Percentiles rank a stretch among this genome's conserved stretches.
Evolutionary conservation across 2,329 filamentous ascomycete species (phyloP).

Genomic region (Hysterium pulicare): DNA sequence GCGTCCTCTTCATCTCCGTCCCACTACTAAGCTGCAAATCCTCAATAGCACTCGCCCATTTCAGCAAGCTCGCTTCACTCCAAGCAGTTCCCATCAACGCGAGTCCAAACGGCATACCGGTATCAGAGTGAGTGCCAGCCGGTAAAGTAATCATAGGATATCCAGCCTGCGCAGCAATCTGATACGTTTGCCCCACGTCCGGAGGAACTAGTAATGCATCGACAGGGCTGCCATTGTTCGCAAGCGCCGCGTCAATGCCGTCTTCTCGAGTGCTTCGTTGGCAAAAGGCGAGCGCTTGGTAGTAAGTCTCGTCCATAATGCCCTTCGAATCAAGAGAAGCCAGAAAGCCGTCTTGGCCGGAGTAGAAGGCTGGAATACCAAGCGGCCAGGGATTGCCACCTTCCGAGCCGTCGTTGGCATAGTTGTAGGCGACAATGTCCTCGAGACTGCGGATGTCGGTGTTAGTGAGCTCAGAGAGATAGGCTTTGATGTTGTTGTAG

Average conservation of each 20-base stretch:
- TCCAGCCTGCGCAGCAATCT: constrained; percentile 71
- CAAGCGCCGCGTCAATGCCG: constrained; percentile 67
- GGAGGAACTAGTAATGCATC: constrained; percentile 66
- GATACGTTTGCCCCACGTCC: constrained; percentile 64
- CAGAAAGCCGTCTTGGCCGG: constrained; percentile 69
- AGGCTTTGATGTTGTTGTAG: constrained; percentile 63
- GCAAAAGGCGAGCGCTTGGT: constrained; percentile 61
- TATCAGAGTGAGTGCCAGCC: constrained; percentile 51
- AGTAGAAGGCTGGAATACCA: constrained; percentile 51
- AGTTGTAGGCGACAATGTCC: constrained; percentile 35
- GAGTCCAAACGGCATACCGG: constrained; percentile 45
- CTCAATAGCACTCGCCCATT: constrained; percentile 53
- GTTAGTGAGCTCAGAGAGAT: constrained; percentile 61
- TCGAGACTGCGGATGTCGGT: constrained; percentile 19
- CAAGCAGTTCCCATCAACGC: constrained; percentile 58
- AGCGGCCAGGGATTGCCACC: constrained; percentile 56
- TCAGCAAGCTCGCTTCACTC: constrained; percentile 56
- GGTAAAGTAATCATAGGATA: constrained; percentile 72
- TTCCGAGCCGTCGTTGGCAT: constrained; percentile 62
- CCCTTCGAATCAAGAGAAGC: constrained; percentile 61
- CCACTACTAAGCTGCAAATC: constrained; percentile 29
- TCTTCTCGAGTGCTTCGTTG: constrained; percentile 57
- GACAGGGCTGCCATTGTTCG: constrained; percentile 43
- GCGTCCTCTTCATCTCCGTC: constrained; percentile 18
- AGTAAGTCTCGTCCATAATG: constrained; percentile 62